Percentiles rank a stretch among this genome's conserved stretches.
Evolutionary conservation across 2,329 filamentous ascomycete species (phyloP).

Genomic region (Sarocladium brachiariae): DNA sequence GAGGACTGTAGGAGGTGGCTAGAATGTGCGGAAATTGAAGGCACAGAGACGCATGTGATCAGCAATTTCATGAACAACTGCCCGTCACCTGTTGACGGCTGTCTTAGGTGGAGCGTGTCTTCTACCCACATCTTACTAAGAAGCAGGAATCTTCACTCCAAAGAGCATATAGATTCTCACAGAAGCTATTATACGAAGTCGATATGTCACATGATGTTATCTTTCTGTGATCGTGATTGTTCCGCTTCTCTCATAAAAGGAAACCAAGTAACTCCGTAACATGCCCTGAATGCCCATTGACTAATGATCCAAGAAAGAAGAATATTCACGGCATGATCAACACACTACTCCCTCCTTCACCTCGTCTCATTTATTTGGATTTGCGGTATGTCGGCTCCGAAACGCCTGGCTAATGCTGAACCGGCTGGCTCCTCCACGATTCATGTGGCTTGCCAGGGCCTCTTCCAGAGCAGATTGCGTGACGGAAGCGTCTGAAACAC

Average conservation of each 20-base stretch:
- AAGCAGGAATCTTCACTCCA: too few relatives aligned
- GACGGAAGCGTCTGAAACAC: constrained; percentile 60
- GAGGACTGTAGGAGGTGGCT: too few relatives aligned
- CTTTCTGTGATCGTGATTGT: too few relatives aligned
- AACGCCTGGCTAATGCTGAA: constrained; percentile 66
- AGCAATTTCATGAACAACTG: too few relatives aligned
- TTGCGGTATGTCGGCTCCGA: constrained; percentile 51
- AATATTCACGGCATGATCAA: neutral
- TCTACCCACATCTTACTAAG: too few relatives aligned
- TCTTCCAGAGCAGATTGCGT: constrained; percentile 77
- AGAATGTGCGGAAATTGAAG: too few relatives aligned
- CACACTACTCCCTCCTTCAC: neutral
- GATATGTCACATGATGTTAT: too few relatives aligned
- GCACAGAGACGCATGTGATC: too few relatives aligned
- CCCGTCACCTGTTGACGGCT: too few relatives aligned
- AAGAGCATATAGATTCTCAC: too few relatives aligned
- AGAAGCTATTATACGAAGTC: too few relatives aligned
- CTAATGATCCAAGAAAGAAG: neutral
- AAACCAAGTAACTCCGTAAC: constrained; percentile 1
- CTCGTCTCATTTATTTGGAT: constrained; percentile 21
- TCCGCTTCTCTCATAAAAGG: constrained; percentile 1
- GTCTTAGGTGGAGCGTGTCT: too few relatives aligned
- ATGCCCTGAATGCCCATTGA: neutral
- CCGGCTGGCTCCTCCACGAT: constrained; percentile 29
- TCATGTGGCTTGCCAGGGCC: constrained; percentile 54